These are phyloP conservation scores for Mycena haematopus DNA, from an alignment of 768 basidiomycete species.

Conservation along the genomic window DNA sequence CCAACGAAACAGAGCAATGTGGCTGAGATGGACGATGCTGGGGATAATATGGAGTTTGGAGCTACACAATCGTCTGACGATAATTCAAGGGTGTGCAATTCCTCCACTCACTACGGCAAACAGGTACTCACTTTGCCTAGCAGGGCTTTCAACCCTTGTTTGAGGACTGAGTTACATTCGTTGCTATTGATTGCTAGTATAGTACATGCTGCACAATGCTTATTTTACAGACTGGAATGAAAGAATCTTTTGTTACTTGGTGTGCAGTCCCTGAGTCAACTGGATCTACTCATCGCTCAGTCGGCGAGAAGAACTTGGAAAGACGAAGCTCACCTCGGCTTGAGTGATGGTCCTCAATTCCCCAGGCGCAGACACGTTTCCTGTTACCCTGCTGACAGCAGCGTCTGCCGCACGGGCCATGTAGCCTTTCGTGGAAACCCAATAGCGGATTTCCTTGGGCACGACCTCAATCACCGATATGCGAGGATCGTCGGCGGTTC, in stretches of 20 bases:
- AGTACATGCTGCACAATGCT: conserved; percentile 1
- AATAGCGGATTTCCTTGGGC: conserved; percentile 85
- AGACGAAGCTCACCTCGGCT: conserved; percentile 61
- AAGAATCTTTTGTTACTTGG: background rate
- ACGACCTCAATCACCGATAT: conserved; percentile 80
- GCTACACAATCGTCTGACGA: conserved; percentile 48
- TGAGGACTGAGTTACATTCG: conserved; percentile 46
- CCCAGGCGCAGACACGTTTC: conserved; percentile 71
- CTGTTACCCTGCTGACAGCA: conserved; percentile 63
- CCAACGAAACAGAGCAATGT: conserved; percentile 25
- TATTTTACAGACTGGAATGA: conserved; percentile 7
- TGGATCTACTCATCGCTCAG: conserved; percentile 45
- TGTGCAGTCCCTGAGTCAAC: conserved; percentile 40
- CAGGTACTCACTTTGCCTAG: conserved; percentile 7
- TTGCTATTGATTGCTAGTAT: background rate
- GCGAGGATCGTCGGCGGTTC: conserved; percentile 80
- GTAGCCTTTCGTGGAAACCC: conserved; percentile 66
- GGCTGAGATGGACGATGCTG: conserved; percentile 32
- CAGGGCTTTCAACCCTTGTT: conserved; percentile 59
- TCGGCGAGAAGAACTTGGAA: background rate
- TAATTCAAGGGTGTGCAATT: conserved; percentile 41
- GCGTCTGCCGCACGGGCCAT: conserved; percentile 67
- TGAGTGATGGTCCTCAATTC: conserved; percentile 77
- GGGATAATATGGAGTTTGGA: conserved; percentile 44
- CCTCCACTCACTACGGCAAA: background rate